Conservation (phyloP, 805 yeast species). For the Myxozyma neglecta region DNA sequence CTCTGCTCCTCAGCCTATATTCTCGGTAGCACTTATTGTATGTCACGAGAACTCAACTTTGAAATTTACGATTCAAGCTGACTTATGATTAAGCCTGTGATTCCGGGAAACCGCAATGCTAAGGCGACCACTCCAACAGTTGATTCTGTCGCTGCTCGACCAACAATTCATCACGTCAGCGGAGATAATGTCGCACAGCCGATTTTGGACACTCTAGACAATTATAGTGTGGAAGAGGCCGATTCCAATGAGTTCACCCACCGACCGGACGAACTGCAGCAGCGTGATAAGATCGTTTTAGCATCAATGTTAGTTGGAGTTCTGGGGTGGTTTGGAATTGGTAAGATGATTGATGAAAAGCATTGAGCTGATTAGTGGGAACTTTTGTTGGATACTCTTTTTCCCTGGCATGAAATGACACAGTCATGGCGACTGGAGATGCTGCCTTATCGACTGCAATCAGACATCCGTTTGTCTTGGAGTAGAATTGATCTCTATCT, state of each 20-base stretch:
- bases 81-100: conserved; percentile 15
- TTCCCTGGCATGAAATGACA: not conserved
- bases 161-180: conserved; percentile 28
- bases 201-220: conserved; percentile 33
- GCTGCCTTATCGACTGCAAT: not conserved
- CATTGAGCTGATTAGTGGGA: not conserved
- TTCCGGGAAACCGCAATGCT: conserved; percentile 19
- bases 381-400: not conserved
- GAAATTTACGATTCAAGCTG: not conserved
- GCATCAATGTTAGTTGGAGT: conserved; percentile 39
- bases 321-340: conserved; percentile 43
- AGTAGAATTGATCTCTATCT: too few relatives aligned
- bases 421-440: not conserved
- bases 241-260: conserved; percentile 14
- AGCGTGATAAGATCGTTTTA: conserved; percentile 40
- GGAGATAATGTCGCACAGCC: conserved; percentile 36
- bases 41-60: conserved; percentile 5
- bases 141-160: conserved; percentile 15
- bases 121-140: not conserved
- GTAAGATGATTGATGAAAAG: conserved; percentile 26
- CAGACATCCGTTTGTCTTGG: not conserved
- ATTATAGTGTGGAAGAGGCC: conserved; percentile 24
- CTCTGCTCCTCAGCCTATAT: not conserved
- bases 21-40: conserved; percentile 22
- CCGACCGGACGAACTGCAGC: conserved; percentile 27